Evolutionary conservation across 139 green algal species (phyloP).

Genomic region (Chlorella sp.): DNA sequence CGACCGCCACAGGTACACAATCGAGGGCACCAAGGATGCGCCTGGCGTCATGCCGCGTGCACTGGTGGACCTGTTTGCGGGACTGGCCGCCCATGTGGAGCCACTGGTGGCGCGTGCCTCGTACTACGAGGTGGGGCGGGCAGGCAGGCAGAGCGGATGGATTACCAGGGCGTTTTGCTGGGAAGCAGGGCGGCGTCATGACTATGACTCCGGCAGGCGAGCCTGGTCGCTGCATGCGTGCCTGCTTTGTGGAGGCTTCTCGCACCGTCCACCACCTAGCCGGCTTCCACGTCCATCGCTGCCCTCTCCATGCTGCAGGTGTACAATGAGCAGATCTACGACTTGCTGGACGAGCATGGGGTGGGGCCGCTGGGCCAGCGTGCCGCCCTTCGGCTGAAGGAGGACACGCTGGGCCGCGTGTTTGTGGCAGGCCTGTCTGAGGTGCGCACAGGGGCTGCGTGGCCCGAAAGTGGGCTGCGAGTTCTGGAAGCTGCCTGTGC

Average conservation of each 20-base stretch:
- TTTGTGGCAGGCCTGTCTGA: conserved; percentile 58
- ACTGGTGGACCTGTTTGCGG: conserved; percentile 68
- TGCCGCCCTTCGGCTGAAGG: conserved; percentile 58
- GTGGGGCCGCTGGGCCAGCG: conserved; percentile 29
- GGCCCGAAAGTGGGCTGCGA: too few relatives aligned
- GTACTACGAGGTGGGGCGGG: conserved; percentile 52
- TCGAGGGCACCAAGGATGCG: conserved; percentile 65
- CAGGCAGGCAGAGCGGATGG: neutral
- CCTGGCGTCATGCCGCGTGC: conserved; percentile 75
- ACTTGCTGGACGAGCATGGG: conserved; percentile 66
- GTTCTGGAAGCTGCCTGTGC: neutral
- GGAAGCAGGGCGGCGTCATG: too few relatives aligned
- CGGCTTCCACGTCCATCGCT: too few relatives aligned
- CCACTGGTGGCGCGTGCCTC: conserved; percentile 45
- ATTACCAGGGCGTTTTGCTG: too few relatives aligned
- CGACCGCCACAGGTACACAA: conserved; percentile 56
- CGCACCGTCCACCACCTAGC: too few relatives aligned
- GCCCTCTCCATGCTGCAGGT: conserved; percentile 50
- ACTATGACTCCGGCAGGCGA: too few relatives aligned
- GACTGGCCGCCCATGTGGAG: conserved; percentile 41
- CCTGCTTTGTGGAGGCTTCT: too few relatives aligned
- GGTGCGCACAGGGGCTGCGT: conserved; percentile 5
- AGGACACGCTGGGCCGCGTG: conserved; percentile 63
- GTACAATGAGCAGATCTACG: conserved; percentile 85
- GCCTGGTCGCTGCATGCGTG: too few relatives aligned